Conservation (phyloP, 768 basidiomycete genomes). For the Lentinula boryana region DNA sequence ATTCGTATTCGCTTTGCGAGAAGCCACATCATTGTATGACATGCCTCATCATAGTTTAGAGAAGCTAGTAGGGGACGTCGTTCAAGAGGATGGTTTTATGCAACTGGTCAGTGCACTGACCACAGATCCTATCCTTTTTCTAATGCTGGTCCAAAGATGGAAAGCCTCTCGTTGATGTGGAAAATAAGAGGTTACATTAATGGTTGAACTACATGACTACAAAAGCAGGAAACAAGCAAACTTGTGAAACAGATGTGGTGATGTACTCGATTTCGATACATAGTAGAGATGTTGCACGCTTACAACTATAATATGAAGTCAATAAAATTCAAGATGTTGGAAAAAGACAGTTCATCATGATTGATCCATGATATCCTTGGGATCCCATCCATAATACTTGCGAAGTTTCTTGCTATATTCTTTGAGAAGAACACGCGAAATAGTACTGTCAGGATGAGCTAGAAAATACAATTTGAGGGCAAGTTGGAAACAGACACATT, state of each 20-base stretch:
- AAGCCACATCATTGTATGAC: slow-evolving; percentile 45
- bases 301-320: too few species aligned
- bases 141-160: slow-evolving; percentile 32
- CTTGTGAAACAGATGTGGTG: too few species aligned
- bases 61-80: slow-evolving; percentile 48
- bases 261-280: too few species aligned
- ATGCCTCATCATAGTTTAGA: slow-evolving; percentile 49
- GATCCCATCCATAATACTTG: slow-evolving; percentile 61
- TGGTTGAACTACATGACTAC: slow-evolving; percentile 5
- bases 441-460: slow-evolving; percentile 74
- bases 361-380: slow-evolving; percentile 31
- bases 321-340: neutral
- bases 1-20: slow-evolving; percentile 34
- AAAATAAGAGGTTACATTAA: slow-evolving; percentile 33
- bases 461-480: slow-evolving; percentile 8
- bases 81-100: slow-evolving; percentile 73
- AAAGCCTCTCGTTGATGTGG: slow-evolving; percentile 50
- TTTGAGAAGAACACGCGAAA: slow-evolving; percentile 43
- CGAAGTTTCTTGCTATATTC: slow-evolving; percentile 54
- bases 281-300: too few species aligned
- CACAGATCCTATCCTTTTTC: neutral
- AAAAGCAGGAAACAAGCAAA: too few species aligned
- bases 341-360: too few species aligned
- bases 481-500: slow-evolving; percentile 5
- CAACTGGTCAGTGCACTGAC: slow-evolving; percentile 49